Evolutionary conservation across 2,329 filamentous ascomycete genomes (phyloP), one percentile per base, ranked within the genome.

Genomic region (Iodosphaeria phyllophila): DNA sequence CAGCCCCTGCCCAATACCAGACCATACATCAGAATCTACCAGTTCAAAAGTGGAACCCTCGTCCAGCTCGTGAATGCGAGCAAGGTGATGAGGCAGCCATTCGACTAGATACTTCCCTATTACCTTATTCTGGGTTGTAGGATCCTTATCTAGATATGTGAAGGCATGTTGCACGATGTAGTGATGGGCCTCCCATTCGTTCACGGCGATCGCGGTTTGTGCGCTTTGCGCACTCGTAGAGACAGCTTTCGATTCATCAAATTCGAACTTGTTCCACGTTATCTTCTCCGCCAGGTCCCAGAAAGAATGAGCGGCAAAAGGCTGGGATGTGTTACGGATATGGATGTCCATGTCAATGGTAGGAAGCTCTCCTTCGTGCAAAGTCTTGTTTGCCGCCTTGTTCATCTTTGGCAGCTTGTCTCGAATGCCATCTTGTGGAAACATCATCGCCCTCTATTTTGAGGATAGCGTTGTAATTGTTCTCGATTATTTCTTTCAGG

Each of bases 321-420:
- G 36, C 12, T 37, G 34, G 6, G 41, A 35, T 5, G 38, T 37
- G 5, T 41, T 38, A 10, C 33, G 37, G 20, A 42, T 39, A n/a
- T 27, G 33, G 16, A 42, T 41, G 4, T 22, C 35, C 39, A 42
- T 40, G 22, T 35, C 39, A 23, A 42, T 41, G 10, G 31, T 35
- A 1, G 37, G 18, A 8, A 28, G 33, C n/a, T 36, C 31, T 11
- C 26, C 28, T 2, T 29, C 28, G 10, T 25, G 25, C 10, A 25
- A 30, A 7, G 25, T 14, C 15, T 24, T 29, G n/a, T 13, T 12
- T 2, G 20, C 17, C 3, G 8, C 11, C 8, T 31, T 29, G 28
- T 29, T 28, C 7, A 30, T 21, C 14, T 30, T 35, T 8, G 32
- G 28, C n/a, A 39, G 24, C 20, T 36, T 33, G 4, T 34, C 31